Percentiles rank a stretch among this genome's conserved stretches.
These are phyloP conservation scores for Aquilaria sinensis DNA, from an alignment of 345 rosid species.

Conservation along the genomic window DNA sequence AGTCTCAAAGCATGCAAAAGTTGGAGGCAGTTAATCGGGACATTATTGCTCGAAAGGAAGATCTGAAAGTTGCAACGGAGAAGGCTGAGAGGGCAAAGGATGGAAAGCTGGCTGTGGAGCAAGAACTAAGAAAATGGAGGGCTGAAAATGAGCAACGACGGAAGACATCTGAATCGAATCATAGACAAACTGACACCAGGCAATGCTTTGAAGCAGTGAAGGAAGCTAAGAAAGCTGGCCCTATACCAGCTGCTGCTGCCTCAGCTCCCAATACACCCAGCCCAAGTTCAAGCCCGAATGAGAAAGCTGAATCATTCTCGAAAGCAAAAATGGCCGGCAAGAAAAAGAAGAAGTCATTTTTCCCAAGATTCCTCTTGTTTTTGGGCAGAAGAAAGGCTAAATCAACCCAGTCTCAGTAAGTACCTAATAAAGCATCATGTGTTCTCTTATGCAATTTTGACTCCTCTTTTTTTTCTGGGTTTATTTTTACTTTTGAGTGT, in stretches of 20 bases:
- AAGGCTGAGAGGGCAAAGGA: slow-evolving; percentile 88
- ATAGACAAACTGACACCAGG: slow-evolving; percentile 24
- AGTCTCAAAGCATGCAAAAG: slow-evolving; percentile 42
- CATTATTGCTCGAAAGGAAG: slow-evolving; percentile 50
- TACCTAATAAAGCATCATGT: neutral
- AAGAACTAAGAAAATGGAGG: slow-evolving; percentile 86
- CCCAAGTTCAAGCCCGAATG: slow-evolving; percentile 23
- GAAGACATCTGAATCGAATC: slow-evolving; percentile 43
- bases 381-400: slow-evolving; percentile 50
- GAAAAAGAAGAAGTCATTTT: slow-evolving; percentile 71
- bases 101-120: slow-evolving; percentile 77
- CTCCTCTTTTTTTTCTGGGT: slow-evolving; percentile 4
- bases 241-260: slow-evolving; percentile 9
- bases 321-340: slow-evolving; percentile 38
- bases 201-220: slow-evolving; percentile 31
- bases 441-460: slow-evolving; percentile 9
- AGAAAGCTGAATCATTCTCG: slow-evolving; percentile 27
- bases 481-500: slow-evolving; percentile 19
- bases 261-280: slow-evolving; percentile 9
- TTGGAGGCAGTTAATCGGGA: slow-evolving; percentile 62
- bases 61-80: slow-evolving; percentile 54
- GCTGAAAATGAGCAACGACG: slow-evolving; percentile 64
- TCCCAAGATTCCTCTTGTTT: slow-evolving; percentile 73
- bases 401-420: slow-evolving; percentile 30
- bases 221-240: slow-evolving; percentile 24